Conservation (phyloP, 208 protist genomes). For the Trypanosoma theileri region DNA sequence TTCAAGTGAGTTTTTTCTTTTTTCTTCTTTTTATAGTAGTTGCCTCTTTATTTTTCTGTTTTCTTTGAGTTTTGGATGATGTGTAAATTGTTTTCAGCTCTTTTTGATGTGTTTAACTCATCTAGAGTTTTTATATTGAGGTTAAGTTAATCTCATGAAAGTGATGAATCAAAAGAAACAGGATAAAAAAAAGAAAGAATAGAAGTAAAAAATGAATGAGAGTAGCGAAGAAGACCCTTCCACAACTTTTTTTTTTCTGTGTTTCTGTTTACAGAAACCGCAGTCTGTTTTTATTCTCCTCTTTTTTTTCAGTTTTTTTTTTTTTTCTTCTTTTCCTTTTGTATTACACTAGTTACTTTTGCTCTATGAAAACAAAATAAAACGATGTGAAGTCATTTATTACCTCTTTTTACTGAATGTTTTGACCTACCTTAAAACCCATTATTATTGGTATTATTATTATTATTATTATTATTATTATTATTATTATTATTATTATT, state of each 20-base stretch:
- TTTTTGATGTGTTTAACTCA: too few relatives aligned
- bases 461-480: too few relatives aligned
- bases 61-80: not conserved
- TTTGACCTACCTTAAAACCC: too few relatives aligned
- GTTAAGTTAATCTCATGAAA: too few relatives aligned
- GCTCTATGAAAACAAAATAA: not conserved
- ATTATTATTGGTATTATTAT: too few relatives aligned
- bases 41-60: not conserved
- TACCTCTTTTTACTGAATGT: too few relatives aligned
- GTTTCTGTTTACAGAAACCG: not conserved
- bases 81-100: too few relatives aligned
- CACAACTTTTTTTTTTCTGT: not conserved
- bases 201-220: not conserved
- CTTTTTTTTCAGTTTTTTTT: slow-evolving; percentile 10
- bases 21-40: not conserved
- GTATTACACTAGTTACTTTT: not conserved
- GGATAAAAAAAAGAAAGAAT: not conserved
- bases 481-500: too few relatives aligned
- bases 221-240: not conserved
- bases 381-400: too few relatives aligned
- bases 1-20: not conserved
- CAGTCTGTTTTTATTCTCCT: not conserved
- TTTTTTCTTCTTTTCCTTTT: not conserved
- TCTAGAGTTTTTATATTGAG: too few relatives aligned
- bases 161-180: not conserved